These are phyloP conservation scores for Petunia hybrid DNA, from an alignment of 305 asterid genomes.

Conservation along the genomic window DNA sequence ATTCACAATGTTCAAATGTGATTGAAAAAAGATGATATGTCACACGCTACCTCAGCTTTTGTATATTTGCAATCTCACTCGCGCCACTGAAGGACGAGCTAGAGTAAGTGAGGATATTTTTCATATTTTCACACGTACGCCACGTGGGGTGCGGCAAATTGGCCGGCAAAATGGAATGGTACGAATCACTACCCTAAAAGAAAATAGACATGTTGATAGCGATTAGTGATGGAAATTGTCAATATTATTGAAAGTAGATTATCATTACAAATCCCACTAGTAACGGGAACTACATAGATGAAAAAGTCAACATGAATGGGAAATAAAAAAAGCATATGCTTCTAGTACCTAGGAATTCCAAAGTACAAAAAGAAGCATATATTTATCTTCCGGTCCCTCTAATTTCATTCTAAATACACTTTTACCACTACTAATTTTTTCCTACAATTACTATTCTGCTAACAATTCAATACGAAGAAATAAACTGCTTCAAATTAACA, in stretches of 20 bases:
- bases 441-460: background rate
- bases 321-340: background rate
- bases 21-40: too few species aligned
- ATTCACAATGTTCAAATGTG: too few species aligned
- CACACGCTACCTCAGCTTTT: too few species aligned
- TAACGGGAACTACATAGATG: background rate
- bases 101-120: too few species aligned
- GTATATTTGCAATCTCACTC: too few species aligned
- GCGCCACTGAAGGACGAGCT: too few species aligned
- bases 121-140: too few species aligned
- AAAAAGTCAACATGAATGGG: too few species aligned
- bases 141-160: too few species aligned
- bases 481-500: slow-evolving; percentile 27
- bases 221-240: background rate
- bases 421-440: background rate
- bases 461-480: background rate
- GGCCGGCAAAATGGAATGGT: too few species aligned
- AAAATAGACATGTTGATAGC: background rate
- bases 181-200: too few species aligned
- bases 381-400: background rate
- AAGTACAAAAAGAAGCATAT: background rate
- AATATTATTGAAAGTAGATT: too few species aligned
- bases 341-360: background rate
- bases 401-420: slow-evolving; percentile 4
- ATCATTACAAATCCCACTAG: background rate